phyloP scores from a whole-genome alignment of 306 rosid species.

The Mucuna pruriens region DNA sequence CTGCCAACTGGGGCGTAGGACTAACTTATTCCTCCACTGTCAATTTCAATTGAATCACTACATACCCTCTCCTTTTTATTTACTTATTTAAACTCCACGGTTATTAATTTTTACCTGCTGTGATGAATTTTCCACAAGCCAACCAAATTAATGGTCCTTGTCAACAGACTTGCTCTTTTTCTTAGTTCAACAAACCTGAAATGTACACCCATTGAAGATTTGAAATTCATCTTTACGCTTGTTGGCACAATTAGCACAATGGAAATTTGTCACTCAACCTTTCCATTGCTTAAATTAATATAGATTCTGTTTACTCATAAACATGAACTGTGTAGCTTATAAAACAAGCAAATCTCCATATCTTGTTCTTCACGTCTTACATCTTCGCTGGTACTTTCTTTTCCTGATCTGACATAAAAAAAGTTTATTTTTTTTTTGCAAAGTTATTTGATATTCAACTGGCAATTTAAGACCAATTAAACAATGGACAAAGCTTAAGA shows the following conservation, averaged over 20 bases:
- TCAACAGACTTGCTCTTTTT: background rate
- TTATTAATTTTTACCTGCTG: slow-evolving; percentile 27
- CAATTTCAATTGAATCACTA: slow-evolving; percentile 55
- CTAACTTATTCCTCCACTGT: slow-evolving; percentile 57
- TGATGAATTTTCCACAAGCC: slow-evolving; percentile 19
- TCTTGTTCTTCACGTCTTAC: background rate
- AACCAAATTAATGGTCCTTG: slow-evolving; percentile 17
- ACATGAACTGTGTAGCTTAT: background rate
- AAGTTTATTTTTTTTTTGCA: background rate
- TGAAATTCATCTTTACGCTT: background rate
- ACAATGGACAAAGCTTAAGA: background rate
- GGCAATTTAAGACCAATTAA: background rate
- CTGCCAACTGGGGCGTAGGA: slow-evolving; percentile 71
- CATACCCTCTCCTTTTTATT: background rate
- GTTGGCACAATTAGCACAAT: background rate
- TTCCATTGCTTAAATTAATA: background rate
- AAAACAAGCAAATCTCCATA: background rate
- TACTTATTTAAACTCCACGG: background rate
- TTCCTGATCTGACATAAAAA: background rate
- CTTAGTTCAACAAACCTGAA: slow-evolving; percentile 3
- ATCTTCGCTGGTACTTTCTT: background rate
- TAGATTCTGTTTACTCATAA: background rate
- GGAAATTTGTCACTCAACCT: background rate
- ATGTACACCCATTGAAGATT: background rate
- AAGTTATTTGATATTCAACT: background rate